Conservation (phyloP, 441 rosid species). For the Adansonia rubrostipa region DNA sequence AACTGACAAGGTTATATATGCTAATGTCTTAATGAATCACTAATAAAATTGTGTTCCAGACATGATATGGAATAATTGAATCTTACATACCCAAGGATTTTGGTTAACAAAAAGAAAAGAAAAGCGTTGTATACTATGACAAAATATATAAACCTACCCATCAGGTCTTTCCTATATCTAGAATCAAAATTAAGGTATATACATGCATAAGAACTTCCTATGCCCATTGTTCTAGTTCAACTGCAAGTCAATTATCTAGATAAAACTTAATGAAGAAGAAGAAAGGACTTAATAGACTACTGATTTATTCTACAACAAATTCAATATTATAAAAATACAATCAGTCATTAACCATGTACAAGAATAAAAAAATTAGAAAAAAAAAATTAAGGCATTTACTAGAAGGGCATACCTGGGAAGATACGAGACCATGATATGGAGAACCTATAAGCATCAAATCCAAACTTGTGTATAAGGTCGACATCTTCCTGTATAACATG, state of each 20-base stretch:
- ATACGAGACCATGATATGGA: constrained; percentile 96
- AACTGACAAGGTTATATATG: not conserved
- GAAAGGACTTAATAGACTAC: not conserved
- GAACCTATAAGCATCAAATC: constrained; percentile 87
- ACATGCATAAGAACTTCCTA: not conserved
- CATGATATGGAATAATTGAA: not conserved
- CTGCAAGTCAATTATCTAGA: not conserved
- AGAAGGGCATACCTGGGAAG: constrained; percentile 65
- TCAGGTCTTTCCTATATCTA: not conserved
- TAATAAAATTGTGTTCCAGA: not conserved
- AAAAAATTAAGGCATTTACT: not conserved
- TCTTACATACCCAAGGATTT: not conserved
- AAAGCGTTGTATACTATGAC: not conserved
- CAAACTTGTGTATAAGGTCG: constrained; percentile 66
- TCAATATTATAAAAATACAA: not conserved
- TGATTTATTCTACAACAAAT: not conserved
- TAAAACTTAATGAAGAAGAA: not conserved
- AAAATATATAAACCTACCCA: not conserved
- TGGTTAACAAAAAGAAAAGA: not conserved
- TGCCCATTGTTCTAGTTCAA: not conserved
- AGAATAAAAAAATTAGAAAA: not conserved
- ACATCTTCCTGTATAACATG: constrained; percentile 76
- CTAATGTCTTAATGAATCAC: not conserved
- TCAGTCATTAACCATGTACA: not conserved
- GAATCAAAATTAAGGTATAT: constrained; percentile 3